Evolutionary conservation across 2,329 filamentous ascomycete species (phyloP).

Genomic region (Myriosclerotinia curreyana): DNA sequence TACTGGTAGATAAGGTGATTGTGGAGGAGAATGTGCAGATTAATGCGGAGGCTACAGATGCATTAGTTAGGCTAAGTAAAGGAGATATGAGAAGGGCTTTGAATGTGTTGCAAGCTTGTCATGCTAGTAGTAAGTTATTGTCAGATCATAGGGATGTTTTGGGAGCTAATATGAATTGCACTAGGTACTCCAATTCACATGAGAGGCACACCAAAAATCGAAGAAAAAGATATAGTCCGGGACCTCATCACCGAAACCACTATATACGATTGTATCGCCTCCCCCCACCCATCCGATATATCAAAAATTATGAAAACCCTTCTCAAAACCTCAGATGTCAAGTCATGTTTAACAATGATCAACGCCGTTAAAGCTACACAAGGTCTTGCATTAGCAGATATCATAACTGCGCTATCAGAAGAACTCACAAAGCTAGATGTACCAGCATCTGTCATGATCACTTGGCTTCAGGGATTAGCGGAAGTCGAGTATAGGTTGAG

Average conservation of each 20-base stretch:
- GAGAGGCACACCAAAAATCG: slow-evolving; percentile 57
- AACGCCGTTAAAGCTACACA: slow-evolving; percentile 82
- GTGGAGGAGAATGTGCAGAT: slow-evolving; percentile 85
- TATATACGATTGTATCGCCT: slow-evolving; percentile 97
- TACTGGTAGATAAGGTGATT: slow-evolving; percentile 84
- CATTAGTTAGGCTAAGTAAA: slow-evolving; percentile 81
- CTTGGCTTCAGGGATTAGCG: slow-evolving; percentile 86
- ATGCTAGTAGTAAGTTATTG: slow-evolving; percentile 72
- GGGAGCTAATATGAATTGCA: slow-evolving; percentile 21
- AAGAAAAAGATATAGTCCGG: slow-evolving; percentile 64
- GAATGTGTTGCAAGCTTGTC: slow-evolving; percentile 94
- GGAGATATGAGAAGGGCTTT: slow-evolving; percentile 94
- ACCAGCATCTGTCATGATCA: slow-evolving; percentile 78
- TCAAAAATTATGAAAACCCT: slow-evolving; percentile 79
- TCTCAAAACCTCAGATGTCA: slow-evolving; percentile 81
- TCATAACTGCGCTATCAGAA: slow-evolving; percentile 81
- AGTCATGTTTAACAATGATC: slow-evolving; percentile 81
- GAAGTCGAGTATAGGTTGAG: slow-evolving; percentile 91
- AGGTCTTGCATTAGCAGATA: slow-evolving; percentile 88
- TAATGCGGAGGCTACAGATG: slow-evolving; percentile 72
- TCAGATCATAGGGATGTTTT: neutral
- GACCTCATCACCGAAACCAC: slow-evolving; percentile 87
- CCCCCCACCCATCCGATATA: slow-evolving; percentile 87
- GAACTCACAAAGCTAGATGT: slow-evolving; percentile 82
- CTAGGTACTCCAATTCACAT: slow-evolving; percentile 66